phyloP scores from a whole-genome alignment of 306 rosid genomes.

The Cucumis cinereus region DNA sequence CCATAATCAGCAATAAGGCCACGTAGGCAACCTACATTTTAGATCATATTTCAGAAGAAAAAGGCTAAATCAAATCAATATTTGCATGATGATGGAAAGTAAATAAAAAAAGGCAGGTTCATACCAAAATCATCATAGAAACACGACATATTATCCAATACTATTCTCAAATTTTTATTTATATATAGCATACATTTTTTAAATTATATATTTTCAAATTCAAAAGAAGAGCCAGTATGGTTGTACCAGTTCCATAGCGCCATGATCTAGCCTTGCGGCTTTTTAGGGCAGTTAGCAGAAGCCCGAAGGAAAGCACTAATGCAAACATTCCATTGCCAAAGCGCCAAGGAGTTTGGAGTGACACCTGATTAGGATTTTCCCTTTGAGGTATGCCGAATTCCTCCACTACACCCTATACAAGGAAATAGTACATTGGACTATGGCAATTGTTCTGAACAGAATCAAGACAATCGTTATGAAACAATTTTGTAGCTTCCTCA shows the following conservation, averaged over 20 bases:
- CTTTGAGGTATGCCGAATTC: slow-evolving; percentile 58
- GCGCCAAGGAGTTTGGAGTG: slow-evolving; percentile 62
- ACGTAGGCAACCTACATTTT: slow-evolving; percentile 52
- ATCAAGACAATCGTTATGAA: neutral
- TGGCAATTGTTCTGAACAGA: slow-evolving; percentile 8
- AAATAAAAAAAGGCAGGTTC: neutral
- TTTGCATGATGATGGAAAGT: neutral
- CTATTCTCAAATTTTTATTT: neutral
- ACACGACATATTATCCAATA: neutral
- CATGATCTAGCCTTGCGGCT: slow-evolving; percentile 96
- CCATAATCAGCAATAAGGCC: slow-evolving; percentile 90
- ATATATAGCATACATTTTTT: neutral
- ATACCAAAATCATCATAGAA: neutral
- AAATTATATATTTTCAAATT: neutral
- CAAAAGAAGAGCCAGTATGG: slow-evolving; percentile 6
- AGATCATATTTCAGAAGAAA: slow-evolving; percentile 6
- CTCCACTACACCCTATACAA: slow-evolving; percentile 74
- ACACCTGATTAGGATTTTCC: slow-evolving; percentile 40
- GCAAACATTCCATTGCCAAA: slow-evolving; percentile 99
- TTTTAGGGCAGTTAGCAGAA: slow-evolving; percentile 62
- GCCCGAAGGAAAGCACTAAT: slow-evolving; percentile 81
- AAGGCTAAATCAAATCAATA: neutral
- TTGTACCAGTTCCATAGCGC: slow-evolving; percentile 85
- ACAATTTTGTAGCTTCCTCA: neutral
- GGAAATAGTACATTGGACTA: slow-evolving; percentile 7